Conservation (phyloP, 2,329 filamentous ascomycete species). For the Pseudopyrenochaeta lycopersici region DNA sequence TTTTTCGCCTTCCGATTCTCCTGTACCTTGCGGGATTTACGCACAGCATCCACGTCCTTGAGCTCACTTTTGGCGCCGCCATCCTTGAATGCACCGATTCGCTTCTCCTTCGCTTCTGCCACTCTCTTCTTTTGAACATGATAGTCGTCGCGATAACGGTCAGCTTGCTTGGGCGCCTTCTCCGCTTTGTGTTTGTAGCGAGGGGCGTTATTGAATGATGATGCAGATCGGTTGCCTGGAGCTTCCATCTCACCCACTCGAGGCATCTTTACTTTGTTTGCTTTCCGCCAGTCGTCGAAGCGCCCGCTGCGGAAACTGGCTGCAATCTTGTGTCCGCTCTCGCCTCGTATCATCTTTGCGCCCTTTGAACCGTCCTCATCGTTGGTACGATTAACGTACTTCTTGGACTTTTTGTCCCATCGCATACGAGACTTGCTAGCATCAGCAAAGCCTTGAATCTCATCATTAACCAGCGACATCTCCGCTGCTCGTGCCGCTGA, state of each 20-base stretch:
- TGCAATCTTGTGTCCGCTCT: constrained; percentile 95
- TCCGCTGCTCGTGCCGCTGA: constrained; percentile 85
- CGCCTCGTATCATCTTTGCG: constrained; percentile 79
- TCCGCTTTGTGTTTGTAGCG: constrained; percentile 88
- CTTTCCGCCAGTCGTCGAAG: constrained; percentile 91
- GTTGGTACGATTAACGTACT: constrained; percentile 91
- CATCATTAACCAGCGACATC: constrained; percentile 94
- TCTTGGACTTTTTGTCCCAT: constrained; percentile 97
- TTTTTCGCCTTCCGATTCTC: constrained; percentile 87
- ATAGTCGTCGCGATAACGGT: constrained; percentile 92
- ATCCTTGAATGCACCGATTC: constrained; percentile 76
- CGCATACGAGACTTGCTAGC: constrained; percentile 80
- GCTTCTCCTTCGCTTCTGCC: constrained; percentile 85
- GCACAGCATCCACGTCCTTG: constrained; percentile 82
- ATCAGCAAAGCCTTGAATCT: constrained; percentile 81
- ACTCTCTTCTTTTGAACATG: constrained; percentile 89
- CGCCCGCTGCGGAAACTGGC: constrained; percentile 91
- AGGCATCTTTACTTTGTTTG: constrained; percentile 82
- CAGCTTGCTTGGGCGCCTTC: constrained; percentile 89
- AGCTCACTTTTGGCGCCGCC: constrained; percentile 79
- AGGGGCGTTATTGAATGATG: constrained; percentile 51
- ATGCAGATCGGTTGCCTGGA: constrained; percentile 26
- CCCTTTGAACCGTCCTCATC: constrained; percentile 90
- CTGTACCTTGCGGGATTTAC: constrained; percentile 79
- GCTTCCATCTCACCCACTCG: constrained; percentile 83